These are phyloP conservation scores for Polysphondylium violaceum DNA, from an alignment of 78 protist species.

Conservation along the genomic window DNA sequence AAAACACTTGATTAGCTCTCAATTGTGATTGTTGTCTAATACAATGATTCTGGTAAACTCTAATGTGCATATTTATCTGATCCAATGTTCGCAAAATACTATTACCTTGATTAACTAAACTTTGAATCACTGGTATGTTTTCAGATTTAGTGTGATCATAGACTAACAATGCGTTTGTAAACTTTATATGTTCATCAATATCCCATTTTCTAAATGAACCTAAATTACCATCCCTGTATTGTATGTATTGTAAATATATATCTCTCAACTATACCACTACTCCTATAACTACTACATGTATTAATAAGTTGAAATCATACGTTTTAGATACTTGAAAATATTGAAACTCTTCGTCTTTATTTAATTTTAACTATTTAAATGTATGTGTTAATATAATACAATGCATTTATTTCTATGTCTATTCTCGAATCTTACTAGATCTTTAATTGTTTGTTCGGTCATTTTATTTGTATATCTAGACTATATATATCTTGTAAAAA, in stretches of 20 bases:
- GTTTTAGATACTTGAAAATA: constrained; percentile 2
- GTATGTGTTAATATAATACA: too few relatives aligned
- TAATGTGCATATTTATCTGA: constrained; percentile 39
- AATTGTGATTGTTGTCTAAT: constrained; percentile 44
- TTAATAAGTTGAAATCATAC: too few relatives aligned
- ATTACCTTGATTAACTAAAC: not conserved
- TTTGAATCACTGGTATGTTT: not conserved
- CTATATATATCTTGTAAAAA: too few relatives aligned
- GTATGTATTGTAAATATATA: not conserved
- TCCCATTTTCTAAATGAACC: constrained; percentile 39
- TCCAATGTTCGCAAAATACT: constrained; percentile 1
- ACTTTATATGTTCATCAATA: constrained; percentile 45
- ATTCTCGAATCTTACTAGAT: too few relatives aligned
- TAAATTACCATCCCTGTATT: constrained; percentile 10
- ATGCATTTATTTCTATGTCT: too few relatives aligned
- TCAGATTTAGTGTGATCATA: constrained; percentile 7
- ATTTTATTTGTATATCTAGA: too few relatives aligned
- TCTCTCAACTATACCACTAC: not conserved
- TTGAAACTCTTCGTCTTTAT: constrained; percentile 63
- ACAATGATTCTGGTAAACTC: constrained; percentile 33
- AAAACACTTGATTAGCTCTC: not conserved
- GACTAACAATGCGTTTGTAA: constrained; percentile 16
- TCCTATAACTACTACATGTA: not conserved
- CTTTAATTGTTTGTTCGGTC: too few relatives aligned
- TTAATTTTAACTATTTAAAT: constrained; percentile 9